These are phyloP conservation scores for Xylaria sp. DNA, from an alignment of 2,329 filamentous ascomycete genomes.

Conservation along the genomic window DNA sequence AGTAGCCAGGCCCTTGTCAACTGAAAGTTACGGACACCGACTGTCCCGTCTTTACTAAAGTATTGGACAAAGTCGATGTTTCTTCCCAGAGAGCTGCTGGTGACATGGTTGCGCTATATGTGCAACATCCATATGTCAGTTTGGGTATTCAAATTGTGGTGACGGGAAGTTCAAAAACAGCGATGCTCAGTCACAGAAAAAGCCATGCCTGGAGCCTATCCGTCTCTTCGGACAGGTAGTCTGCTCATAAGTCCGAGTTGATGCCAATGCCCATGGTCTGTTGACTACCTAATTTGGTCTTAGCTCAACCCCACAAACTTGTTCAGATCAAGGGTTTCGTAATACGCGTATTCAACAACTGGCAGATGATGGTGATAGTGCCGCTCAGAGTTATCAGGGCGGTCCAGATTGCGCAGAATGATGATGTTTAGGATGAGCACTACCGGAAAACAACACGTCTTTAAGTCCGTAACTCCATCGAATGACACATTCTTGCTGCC, in stretches of 20 bases:
- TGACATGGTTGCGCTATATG: no score
- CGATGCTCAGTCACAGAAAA: neutral
- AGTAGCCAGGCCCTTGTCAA: no score
- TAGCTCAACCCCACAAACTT: slow-evolving; percentile 7
- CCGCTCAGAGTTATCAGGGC: neutral
- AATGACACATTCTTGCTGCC: neutral
- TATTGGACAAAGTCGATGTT: no score
- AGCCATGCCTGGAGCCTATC: neutral
- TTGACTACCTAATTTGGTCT: neutral
- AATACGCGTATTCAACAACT: slow-evolving; percentile 28
- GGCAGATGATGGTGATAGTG: neutral
- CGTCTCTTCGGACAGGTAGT: slow-evolving; percentile 10
- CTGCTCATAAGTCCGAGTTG: slow-evolving; percentile 14
- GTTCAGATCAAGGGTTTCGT: slow-evolving; percentile 5
- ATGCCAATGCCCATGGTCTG: neutral
- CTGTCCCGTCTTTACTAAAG: no score
- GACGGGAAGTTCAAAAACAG: neutral
- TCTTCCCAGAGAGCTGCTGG: no score
- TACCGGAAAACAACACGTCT: neutral
- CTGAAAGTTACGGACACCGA: no score
- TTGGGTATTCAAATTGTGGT: no score
- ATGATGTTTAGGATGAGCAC: neutral
- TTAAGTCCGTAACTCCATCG: slow-evolving; percentile 24
- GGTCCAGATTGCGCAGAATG: neutral
- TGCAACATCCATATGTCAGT: no score